A percentile compares a stretch with the other conserved stretches of the same genome.
These are phyloP conservation scores for Gaeumannomyces tritici DNA, from an alignment of 2,329 filamentous ascomycete species.

Conservation along the genomic window DNA sequence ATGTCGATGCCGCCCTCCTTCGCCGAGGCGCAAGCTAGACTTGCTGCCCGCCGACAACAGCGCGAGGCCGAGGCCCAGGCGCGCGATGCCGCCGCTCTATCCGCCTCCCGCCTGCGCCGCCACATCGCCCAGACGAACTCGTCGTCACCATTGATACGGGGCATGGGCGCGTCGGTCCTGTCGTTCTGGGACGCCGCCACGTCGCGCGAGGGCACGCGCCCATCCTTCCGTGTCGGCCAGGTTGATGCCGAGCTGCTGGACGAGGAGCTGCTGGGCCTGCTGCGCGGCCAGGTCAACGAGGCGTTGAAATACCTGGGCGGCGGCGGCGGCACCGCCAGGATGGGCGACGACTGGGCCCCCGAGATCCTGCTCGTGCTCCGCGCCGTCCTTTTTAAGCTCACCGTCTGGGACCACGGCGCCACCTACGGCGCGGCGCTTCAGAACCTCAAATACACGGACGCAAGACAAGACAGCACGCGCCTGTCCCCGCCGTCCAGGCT, in stretches of 20 bases:
- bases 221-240: slow-evolving; percentile 88
- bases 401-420: slow-evolving; percentile 92
- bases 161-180: slow-evolving; percentile 45
- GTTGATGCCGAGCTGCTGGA: slow-evolving; percentile 93
- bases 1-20: slow-evolving; percentile 45
- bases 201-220: slow-evolving; percentile 68
- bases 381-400: slow-evolving; percentile 82
- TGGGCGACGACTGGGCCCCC: slow-evolving; percentile 77
- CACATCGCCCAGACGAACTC: slow-evolving; percentile 44
- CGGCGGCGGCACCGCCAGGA: slow-evolving; percentile 27
- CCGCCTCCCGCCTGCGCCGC: slow-evolving; percentile 23
- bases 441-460: slow-evolving; percentile 83
- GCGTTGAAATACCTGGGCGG: slow-evolving; percentile 80
- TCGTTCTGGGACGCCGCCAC: slow-evolving; percentile 61
- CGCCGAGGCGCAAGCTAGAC: slow-evolving; percentile 78
- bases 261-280: slow-evolving; percentile 78
- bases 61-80: slow-evolving; percentile 59
- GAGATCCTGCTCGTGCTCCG: slow-evolving; percentile 76
- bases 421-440: slow-evolving; percentile 91
- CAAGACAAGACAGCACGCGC: slow-evolving; percentile 53
- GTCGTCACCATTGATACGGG: slow-evolving; percentile 43
- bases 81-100: slow-evolving; percentile 34
- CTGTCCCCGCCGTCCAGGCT: slow-evolving; percentile 62
- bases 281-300: slow-evolving; percentile 79
- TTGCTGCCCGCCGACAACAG: slow-evolving; percentile 69